Evolutionary conservation across 2,329 filamentous ascomycete species (phyloP).

Genomic region (Rutstroemia sp.): DNA sequence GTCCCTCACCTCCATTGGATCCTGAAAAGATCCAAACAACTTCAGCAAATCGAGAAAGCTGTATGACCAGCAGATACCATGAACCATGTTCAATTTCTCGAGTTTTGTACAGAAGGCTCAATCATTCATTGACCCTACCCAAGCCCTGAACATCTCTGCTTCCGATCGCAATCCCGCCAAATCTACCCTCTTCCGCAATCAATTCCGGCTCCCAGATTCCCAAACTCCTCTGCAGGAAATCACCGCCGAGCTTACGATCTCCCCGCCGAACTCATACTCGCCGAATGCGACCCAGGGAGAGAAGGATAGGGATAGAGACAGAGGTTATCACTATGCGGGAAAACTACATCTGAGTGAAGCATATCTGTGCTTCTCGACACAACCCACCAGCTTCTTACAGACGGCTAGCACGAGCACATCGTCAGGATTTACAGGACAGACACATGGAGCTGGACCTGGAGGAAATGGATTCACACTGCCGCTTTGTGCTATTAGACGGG

Average conservation of each 20-base stretch:
- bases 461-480: conserved; percentile 96
- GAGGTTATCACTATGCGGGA: conserved; percentile 83
- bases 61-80: conserved; percentile 24
- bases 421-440: conserved; percentile 83
- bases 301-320: conserved; percentile 54
- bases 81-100: conserved; percentile 56
- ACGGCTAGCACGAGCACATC: conserved; percentile 74
- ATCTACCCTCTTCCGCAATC: conserved; percentile 84
- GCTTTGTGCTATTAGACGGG: conserved; percentile 81
- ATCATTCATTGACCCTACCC: conserved; percentile 85
- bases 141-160: conserved; percentile 64
- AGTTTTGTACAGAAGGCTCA: conserved; percentile 93
- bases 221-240: conserved; percentile 96
- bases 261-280: conserved; percentile 42
- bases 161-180: conserved; percentile 82
- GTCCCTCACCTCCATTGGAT: conserved; percentile 8
- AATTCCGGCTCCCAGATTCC: conserved; percentile 88
- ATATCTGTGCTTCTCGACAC: conserved; percentile 94
- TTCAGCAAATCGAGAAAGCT: not conserved
- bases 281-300: conserved; percentile 61
- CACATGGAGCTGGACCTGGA: conserved; percentile 83
- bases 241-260: conserved; percentile 87
- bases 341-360: conserved; percentile 90
- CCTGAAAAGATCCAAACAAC: not conserved
- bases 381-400: conserved; percentile 77